A percentile compares a stretch with the other conserved stretches of the same genome.
These are phyloP conservation scores for Tulasnella sp. DNA, from an alignment of 768 basidiomycete species.

Conservation along the genomic window DNA sequence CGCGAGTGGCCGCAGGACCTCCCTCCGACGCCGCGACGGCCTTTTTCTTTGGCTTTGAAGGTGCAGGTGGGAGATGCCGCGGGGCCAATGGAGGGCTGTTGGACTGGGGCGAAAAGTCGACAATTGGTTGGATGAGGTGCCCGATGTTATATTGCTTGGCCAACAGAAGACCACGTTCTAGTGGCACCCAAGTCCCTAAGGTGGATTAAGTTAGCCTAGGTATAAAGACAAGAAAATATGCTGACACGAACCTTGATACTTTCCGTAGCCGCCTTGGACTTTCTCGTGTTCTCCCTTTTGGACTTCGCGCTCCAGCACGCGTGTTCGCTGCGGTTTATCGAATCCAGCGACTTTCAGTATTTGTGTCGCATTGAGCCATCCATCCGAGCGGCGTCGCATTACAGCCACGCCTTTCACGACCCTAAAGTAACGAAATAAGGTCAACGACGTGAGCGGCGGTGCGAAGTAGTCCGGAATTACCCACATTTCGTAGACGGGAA, in stretches of 20 bases:
- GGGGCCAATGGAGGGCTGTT: conserved; percentile 86
- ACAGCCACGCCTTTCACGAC: conserved; percentile 94
- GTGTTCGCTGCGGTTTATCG: conserved; percentile 96
- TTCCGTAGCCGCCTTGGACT: conserved; percentile 98
- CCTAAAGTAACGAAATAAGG: conserved; percentile 35
- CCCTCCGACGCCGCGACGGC: conserved; percentile 9
- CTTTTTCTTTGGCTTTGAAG: conserved; percentile 29
- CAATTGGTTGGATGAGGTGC: conserved; percentile 72
- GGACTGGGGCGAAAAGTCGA: conserved; percentile 83
- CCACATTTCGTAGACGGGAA: conserved; percentile 87
- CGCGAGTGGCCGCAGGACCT: conserved; percentile 10
- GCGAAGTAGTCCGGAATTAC: conserved; percentile 24
- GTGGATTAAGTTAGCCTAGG: not conserved
- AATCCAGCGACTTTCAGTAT: conserved; percentile 99
- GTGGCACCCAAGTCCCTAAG: conserved; percentile 95
- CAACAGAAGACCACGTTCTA: conserved; percentile 74
- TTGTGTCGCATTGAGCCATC: conserved; percentile 98
- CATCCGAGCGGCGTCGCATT: conserved; percentile 92
- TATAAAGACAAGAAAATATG: not conserved
- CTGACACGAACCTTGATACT: conserved; percentile 94
- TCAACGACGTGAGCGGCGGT: conserved; percentile 24
- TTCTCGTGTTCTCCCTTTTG: conserved; percentile 99
- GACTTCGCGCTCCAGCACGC: conserved; percentile 93
- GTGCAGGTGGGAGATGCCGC: conserved; percentile 79
- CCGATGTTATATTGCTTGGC: conserved; percentile 94